Conservation (phyloP, 2,329 filamentous ascomycete genomes). For the Fonsecaea multimorphosa region DNA sequence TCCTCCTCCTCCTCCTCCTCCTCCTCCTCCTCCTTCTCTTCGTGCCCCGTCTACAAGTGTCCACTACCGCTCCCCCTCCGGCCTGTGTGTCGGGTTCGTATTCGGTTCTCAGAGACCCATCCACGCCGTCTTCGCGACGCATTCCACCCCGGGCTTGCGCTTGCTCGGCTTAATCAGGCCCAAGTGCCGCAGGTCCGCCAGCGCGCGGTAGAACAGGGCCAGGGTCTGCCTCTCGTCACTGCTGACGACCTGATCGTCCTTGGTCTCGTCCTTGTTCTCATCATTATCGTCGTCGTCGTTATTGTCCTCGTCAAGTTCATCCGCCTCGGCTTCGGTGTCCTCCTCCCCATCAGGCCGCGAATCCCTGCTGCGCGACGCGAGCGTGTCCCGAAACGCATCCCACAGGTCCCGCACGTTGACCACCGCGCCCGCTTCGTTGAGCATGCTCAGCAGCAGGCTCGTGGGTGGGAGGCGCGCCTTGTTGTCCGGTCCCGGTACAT, state of each 20-base stretch:
- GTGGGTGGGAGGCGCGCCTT: constrained; percentile 61
- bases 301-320: constrained; percentile 55
- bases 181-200: constrained; percentile 83
- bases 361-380: neutral
- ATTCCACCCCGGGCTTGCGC: constrained; percentile 72
- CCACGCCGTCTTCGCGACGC: constrained; percentile 82
- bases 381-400: constrained; percentile 58
- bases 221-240: constrained; percentile 47
- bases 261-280: neutral
- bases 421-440: constrained; percentile 66
- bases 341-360: neutral
- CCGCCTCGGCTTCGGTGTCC: constrained; percentile 40
- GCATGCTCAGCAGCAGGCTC: constrained; percentile 66
- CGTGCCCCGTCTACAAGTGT: too few relatives aligned
- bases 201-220: constrained; percentile 80
- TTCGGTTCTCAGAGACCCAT: constrained; percentile 64
- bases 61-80: too few relatives aligned
- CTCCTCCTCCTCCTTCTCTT: too few relatives aligned
- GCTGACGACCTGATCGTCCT: neutral
- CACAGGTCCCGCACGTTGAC: constrained; percentile 68
- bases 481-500: too few relatives aligned
- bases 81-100: too few relatives aligned
- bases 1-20: too few relatives aligned
- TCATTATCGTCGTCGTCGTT: constrained; percentile 50
- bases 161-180: constrained; percentile 80